These are phyloP conservation scores for Alternaria sp. DNA, from an alignment of 2,329 filamentous ascomycete species.

Conservation along the genomic window DNA sequence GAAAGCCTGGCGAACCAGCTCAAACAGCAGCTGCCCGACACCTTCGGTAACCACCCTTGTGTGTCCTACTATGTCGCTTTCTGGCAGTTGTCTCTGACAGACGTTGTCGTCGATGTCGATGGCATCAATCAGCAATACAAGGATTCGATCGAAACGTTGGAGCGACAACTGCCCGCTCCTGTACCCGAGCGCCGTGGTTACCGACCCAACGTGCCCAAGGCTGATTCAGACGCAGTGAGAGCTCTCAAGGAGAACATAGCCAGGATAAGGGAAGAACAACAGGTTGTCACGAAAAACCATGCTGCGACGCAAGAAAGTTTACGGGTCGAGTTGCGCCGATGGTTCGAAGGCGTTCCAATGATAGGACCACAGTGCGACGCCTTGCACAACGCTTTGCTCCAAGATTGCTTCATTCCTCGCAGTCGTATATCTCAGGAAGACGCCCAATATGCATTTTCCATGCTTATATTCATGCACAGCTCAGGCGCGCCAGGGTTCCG, in stretches of 20 bases:
- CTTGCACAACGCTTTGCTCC: slow-evolving; percentile 79
- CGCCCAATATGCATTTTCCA: slow-evolving; percentile 85
- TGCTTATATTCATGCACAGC: slow-evolving; percentile 87
- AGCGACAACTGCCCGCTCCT: slow-evolving; percentile 56
- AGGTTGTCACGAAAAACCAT: slow-evolving; percentile 60
- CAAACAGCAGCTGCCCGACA: slow-evolving; percentile 66
- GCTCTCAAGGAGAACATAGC: slow-evolving; percentile 76
- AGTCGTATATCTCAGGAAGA: slow-evolving; percentile 84
- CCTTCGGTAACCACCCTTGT: slow-evolving; percentile 74
- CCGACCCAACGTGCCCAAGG: slow-evolving; percentile 39
- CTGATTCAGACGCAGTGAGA: slow-evolving; percentile 70
- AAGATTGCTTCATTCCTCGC: slow-evolving; percentile 91
- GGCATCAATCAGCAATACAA: slow-evolving; percentile 74
- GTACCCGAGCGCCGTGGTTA: slow-evolving; percentile 71
- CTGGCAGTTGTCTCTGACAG: slow-evolving; percentile 86
- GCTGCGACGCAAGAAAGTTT: slow-evolving; percentile 69
- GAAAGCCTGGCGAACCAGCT: slow-evolving; percentile 77
- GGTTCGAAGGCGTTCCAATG: slow-evolving; percentile 73
- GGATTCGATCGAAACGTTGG: slow-evolving; percentile 67
- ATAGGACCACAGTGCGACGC: slow-evolving; percentile 65
- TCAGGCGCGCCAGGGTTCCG: slow-evolving; percentile 86
- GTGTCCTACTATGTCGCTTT: slow-evolving; percentile 88
- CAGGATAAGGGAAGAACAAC: slow-evolving; percentile 58
- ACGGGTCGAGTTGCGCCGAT: slow-evolving; percentile 76
- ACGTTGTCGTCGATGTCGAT: slow-evolving; percentile 71